These are phyloP conservation scores for Anisogramma anomala DNA, from an alignment of 2,329 filamentous ascomycete genomes.

Conservation along the genomic window DNA sequence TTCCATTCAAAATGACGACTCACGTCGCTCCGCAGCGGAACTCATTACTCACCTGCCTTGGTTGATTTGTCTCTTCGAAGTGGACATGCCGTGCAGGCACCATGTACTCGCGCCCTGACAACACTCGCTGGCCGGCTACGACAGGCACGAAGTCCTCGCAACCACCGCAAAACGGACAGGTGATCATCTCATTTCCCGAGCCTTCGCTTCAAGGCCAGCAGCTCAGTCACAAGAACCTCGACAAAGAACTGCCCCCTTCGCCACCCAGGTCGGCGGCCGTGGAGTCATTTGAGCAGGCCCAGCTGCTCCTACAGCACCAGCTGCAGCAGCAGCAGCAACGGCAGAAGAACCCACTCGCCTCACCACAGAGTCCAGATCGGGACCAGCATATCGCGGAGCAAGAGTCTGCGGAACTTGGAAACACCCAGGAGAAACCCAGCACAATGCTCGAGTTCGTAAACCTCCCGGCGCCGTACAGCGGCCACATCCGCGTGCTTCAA, in stretches of 20 bases:
- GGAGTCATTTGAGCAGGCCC: slow-evolving; percentile 8
- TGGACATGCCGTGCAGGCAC: neutral
- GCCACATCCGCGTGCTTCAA: slow-evolving; percentile 77
- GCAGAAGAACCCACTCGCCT: slow-evolving; percentile 6
- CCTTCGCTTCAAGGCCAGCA: neutral
- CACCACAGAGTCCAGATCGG: slow-evolving; percentile 7
- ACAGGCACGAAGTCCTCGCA: neutral
- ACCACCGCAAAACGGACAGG: neutral
- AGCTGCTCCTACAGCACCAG: slow-evolving; percentile 2
- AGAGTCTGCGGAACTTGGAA: neutral
- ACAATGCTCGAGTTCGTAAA: slow-evolving; percentile 58
- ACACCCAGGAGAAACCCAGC: slow-evolving; percentile 1
- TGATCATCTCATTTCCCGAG: neutral
- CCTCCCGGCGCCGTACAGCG: slow-evolving; percentile 65
- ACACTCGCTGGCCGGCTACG: neutral
- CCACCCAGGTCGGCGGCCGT: slow-evolving; percentile 10
- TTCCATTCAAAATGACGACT: neutral
- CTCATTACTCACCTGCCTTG: neutral
- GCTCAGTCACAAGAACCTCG: slow-evolving; percentile 4
- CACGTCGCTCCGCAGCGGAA: neutral
- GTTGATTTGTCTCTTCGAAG: too few relatives aligned
- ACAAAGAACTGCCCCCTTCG: slow-evolving; percentile 12
- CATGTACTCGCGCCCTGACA: neutral
- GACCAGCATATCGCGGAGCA: slow-evolving; percentile 3
- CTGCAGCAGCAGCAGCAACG: slow-evolving; percentile 4